These are phyloP conservation scores for Vanrija sp. DNA, from an alignment of 1,284 basidiomycete species.

Conservation along the genomic window DNA sequence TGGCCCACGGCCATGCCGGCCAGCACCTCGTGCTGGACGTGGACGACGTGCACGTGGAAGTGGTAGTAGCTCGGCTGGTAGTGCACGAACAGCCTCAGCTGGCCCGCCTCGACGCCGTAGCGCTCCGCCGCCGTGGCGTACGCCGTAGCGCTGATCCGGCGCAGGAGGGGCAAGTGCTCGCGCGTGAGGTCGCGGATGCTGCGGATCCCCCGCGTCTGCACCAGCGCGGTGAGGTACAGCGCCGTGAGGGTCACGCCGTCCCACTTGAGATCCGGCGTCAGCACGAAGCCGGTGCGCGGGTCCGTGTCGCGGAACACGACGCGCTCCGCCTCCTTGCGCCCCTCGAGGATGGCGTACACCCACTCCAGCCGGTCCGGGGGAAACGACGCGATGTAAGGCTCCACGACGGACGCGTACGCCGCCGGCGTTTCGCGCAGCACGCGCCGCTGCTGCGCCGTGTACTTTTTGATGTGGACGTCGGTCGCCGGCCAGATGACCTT, in stretches of 20 bases:
- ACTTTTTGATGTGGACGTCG: constrained; percentile 78
- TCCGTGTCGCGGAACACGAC: constrained; percentile 58
- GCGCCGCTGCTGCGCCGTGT: constrained; percentile 66
- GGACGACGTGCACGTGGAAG: constrained; percentile 91
- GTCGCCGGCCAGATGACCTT: constrained; percentile 78
- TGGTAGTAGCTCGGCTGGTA: constrained; percentile 98
- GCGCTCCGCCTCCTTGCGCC: constrained; percentile 72
- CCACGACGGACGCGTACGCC: constrained; percentile 64
- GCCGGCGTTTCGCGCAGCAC: constrained; percentile 78
- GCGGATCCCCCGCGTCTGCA: constrained; percentile 57
- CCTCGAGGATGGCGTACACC: constrained; percentile 82
- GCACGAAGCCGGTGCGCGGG: constrained; percentile 60
- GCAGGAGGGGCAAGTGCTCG: constrained; percentile 65
- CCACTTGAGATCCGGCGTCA: constrained; percentile 93
- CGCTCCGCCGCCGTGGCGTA: constrained; percentile 64
- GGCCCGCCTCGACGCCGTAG: constrained; percentile 63
- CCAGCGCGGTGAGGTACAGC: constrained; percentile 69
- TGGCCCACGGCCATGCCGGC: constrained; percentile 80
- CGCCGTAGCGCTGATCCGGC: constrained; percentile 59
- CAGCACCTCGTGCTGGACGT: constrained; percentile 62
- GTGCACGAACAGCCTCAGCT: constrained; percentile 79
- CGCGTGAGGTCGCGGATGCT: constrained; percentile 67
- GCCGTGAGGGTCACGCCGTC: constrained; percentile 63
- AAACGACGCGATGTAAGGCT: constrained; percentile 72
- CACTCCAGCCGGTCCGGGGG: constrained; percentile 74